Conservation (phyloP, 192 early-diverging fungal genomes). For the Linderina pennispora region DNA sequence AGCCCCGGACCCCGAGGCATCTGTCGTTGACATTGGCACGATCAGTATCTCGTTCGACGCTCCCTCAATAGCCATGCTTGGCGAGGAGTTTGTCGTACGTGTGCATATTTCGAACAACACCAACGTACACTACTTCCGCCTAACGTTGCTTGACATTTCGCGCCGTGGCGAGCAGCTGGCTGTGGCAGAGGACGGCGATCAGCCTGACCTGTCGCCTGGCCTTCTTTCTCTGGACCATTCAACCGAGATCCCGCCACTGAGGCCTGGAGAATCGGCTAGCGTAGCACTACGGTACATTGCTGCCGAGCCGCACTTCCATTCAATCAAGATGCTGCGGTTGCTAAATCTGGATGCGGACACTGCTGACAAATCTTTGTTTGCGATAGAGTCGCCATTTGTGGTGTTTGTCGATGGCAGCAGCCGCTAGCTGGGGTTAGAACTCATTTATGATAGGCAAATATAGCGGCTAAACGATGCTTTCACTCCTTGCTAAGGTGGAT, state of each 20-base stretch:
- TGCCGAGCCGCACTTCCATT: conserved; percentile 35
- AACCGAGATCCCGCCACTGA: conserved; percentile 24
- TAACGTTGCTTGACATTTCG: conserved; percentile 17
- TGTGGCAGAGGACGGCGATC: background rate
- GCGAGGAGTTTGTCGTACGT: conserved; percentile 19
- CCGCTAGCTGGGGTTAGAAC: too few species aligned
- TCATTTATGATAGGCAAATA: too few species aligned
- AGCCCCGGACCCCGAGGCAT: background rate
- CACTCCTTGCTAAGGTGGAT: conserved; percentile 33
- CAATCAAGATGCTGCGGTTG: conserved; percentile 16
- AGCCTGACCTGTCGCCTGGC: conserved; percentile 1
- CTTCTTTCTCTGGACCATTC: conserved; percentile 9
- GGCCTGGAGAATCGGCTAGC: conserved; percentile 24
- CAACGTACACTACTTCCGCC: conserved; percentile 10
- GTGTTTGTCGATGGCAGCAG: conserved; percentile 21
- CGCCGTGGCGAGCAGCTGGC: background rate
- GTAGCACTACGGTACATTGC: conserved; percentile 29
- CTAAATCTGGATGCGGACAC: conserved; percentile 18
- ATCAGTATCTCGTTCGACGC: conserved; percentile 31
- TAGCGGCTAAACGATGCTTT: background rate
- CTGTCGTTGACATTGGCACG: conserved; percentile 1
- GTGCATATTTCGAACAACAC: conserved; percentile 33
- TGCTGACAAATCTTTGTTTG: conserved; percentile 16
- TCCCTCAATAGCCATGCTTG: conserved; percentile 19
- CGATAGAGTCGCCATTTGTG: conserved; percentile 34